Base-by-base conservation (phyloP, 164 flowering plant species). In the Annona squamosa region DNA sequence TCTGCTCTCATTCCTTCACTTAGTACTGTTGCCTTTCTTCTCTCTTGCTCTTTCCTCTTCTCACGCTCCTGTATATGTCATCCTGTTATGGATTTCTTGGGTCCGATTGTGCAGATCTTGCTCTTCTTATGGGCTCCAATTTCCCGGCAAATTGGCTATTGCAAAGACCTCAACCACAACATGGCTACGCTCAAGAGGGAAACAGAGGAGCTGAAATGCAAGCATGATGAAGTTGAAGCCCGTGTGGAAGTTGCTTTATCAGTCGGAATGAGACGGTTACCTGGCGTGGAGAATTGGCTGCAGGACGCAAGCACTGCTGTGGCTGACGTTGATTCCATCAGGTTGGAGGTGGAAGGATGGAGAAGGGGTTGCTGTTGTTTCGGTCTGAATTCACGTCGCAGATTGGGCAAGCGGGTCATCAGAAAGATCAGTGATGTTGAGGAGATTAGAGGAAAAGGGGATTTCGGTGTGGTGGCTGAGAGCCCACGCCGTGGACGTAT, bases 401-500 rank as follows among this genome's bases (percentile, higher is more conserved):
- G 67, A 56, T 9, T 78, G 0, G 83, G 79, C 4, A 76, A 74
- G 62, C 62, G 7, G 42, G 73, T 71, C 1, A 26, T 19, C 1
- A 2, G 63, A 65, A 71, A 18, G 65, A 19, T 80, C 0, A 37
- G 6, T 3, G 67, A 0, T 3, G 70, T 69, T 17, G 3, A 61
- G 16, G 12, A 48, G 1, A 17, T 76, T 2, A 68, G 2, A 46
- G 26, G 2, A 43, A 47, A 57, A 46, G 76, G 79, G 1, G 62
- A 41, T 1, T 74, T 79, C 56, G 48, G 62, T 4, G 59, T 19
- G 0, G 81, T 75, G 61, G 81, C 82, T 62, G 18, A 37, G 4
- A 63, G 17, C 3, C 2, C 46, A 0, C 64, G 1, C 17, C 65
- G 48, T 16, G 10, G 18, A n/a, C 45, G 4, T 0, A 77, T 76